A percentile compares a stretch with the other conserved stretches of the same genome.
These are phyloP conservation scores for Parathielavia appendiculata DNA, from an alignment of 495 filamentous ascomycete species.

Conservation along the genomic window DNA sequence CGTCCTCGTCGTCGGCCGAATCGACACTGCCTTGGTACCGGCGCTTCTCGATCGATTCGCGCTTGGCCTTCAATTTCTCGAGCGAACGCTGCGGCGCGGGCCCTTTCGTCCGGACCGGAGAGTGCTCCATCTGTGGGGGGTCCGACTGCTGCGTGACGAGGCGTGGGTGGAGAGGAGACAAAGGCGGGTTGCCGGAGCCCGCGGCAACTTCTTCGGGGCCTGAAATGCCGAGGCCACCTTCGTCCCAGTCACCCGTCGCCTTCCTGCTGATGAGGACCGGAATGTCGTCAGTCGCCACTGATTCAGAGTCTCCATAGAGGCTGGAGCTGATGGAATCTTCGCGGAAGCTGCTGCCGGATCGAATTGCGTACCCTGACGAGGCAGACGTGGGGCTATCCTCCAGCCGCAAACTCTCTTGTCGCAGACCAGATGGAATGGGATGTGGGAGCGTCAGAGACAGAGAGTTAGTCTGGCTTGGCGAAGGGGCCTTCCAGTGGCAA, in stretches of 20 bases:
- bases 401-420: conserved; percentile 53
- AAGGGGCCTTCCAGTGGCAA: conserved; percentile 87
- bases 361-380: conserved; percentile 66
- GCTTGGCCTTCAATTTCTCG: conserved; percentile 71
- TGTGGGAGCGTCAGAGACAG: conserved; percentile 41
- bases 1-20: conserved; percentile 89
- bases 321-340: conserved; percentile 85
- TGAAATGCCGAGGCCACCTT: conserved; percentile 67
- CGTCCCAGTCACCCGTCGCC: conserved; percentile 66
- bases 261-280: conserved; percentile 69
- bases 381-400: conserved; percentile 83
- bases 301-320: conserved; percentile 79
- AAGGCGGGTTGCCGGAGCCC: conserved; percentile 29
- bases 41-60: conserved; percentile 68
- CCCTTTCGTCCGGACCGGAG: conserved; percentile 39
- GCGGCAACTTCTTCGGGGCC: conserved; percentile 39
- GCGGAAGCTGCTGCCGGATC: conserved; percentile 66
- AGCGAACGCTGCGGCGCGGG: conserved; percentile 59
- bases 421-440: conserved; percentile 57
- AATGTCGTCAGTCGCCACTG: conserved; percentile 69
- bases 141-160: conserved; percentile 63
- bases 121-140: conserved; percentile 56
- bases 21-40: conserved; percentile 68
- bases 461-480: conserved; percentile 42
- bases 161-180: conserved; percentile 40